Percentiles rank a stretch among this genome's conserved stretches.
These are phyloP conservation scores for Nicotiana sylvestris DNA, from an alignment of 257 asterid genomes.

Conservation along the genomic window DNA sequence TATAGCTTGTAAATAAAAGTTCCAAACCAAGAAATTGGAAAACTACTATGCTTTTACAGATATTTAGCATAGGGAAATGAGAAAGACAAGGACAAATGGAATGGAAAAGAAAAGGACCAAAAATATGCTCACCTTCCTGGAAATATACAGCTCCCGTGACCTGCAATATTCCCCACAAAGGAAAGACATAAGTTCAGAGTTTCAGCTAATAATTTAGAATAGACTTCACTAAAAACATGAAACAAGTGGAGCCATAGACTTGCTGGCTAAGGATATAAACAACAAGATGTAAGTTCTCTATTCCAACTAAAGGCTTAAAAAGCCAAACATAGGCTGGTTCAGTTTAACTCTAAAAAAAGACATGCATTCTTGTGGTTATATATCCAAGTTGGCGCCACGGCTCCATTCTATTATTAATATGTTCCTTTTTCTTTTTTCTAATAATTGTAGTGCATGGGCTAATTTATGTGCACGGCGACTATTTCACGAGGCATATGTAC, in stretches of 20 bases:
- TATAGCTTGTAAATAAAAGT: neutral
- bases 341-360: neutral
- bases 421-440: neutral
- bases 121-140: conserved; percentile 85
- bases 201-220: conserved; percentile 22
- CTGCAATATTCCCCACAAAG: conserved; percentile 54
- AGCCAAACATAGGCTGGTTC: neutral
- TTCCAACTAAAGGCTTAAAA: neutral
- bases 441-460: neutral
- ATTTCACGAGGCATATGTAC: neutral
- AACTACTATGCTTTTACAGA: neutral
- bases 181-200: conserved; percentile 16
- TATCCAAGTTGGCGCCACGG: neutral
- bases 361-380: neutral
- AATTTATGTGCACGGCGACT: neutral
- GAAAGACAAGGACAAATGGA: conserved; percentile 28
- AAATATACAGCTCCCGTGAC: conserved; percentile 86
- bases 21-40: neutral
- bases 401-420: neutral
- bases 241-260: conserved; percentile 18
- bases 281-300: neutral
- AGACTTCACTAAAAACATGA: neutral
- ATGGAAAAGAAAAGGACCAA: conserved; percentile 20
- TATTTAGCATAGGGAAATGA: conserved; percentile 25
- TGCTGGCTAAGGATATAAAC: neutral